Percentiles rank a stretch among this genome's conserved stretches.
Evolutionary conservation across 768 basidiomycete species (phyloP).

Genomic region (Phanerochaete carnosa): DNA sequence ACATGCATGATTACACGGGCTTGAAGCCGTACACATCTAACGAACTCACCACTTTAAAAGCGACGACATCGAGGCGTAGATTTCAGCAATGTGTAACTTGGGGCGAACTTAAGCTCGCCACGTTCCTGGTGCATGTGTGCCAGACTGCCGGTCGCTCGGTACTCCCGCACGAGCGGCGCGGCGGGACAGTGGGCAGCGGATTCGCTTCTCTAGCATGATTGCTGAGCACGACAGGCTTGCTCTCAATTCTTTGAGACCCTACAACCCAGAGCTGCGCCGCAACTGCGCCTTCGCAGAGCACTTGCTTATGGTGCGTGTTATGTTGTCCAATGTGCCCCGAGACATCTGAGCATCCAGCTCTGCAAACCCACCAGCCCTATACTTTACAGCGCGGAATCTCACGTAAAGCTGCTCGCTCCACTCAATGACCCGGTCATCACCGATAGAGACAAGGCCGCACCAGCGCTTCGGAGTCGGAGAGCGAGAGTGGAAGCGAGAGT

Average conservation of each 20-base stretch:
- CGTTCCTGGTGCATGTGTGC: neutral
- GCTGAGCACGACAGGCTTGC: neutral
- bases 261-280: neutral
- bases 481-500: neutral
- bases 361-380: neutral
- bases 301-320: neutral
- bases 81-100: neutral
- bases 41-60: neutral
- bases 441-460: neutral
- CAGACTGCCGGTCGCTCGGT: neutral
- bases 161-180: neutral
- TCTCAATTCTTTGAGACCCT: slow-evolving; percentile 1
- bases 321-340: no score
- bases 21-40: neutral
- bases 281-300: neutral
- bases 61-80: neutral
- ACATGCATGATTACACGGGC: slow-evolving; percentile 2
- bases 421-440: slow-evolving; percentile 3
- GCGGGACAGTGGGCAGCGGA: slow-evolving; percentile 1
- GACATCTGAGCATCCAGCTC: no score
- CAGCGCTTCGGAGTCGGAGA: no score
- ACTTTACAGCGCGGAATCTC: neutral
- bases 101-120: slow-evolving; percentile 1
- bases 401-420: neutral
- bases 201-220: slow-evolving; percentile 8